Evolutionary conservation across 129 eudicot species (phyloP).

Genomic region (Deinandra increscens): DNA sequence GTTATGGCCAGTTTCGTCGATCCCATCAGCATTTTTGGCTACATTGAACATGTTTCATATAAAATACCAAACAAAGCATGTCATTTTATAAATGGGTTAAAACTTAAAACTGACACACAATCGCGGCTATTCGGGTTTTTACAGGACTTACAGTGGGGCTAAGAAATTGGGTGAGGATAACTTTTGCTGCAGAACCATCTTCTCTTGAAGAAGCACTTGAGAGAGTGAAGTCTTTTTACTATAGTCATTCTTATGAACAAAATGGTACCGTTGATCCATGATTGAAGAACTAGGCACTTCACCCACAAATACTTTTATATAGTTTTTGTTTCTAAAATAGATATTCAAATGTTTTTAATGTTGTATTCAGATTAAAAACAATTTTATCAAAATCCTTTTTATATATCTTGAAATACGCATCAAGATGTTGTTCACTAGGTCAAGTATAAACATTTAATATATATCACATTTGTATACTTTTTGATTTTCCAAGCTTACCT

Average conservation of each 20-base stretch:
- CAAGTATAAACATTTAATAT: no score
- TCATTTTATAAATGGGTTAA: neutral
- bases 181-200: constrained; percentile 91
- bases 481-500: no score
- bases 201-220: constrained; percentile 71
- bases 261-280: constrained; percentile 23
- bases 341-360: neutral
- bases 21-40: neutral
- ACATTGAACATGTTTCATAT: neutral
- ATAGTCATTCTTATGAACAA: constrained; percentile 51
- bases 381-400: no score
- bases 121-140: neutral
- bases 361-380: no score
- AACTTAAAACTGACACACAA: neutral
- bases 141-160: constrained; percentile 83
- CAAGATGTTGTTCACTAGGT: no score
- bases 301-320: constrained; percentile 17
- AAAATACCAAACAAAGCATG: neutral
- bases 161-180: constrained; percentile 81
- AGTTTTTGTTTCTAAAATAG: constrained; percentile 4
- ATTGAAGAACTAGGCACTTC: constrained; percentile 7
- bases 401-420: no score
- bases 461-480: no score
- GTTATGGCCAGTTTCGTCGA: neutral
- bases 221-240: constrained; percentile 58